Evolutionary conservation across 1,139 yeast species (phyloP), one percentile per base, ranked within the genome.

Genomic region (Magnusiomyces sp.): DNA sequence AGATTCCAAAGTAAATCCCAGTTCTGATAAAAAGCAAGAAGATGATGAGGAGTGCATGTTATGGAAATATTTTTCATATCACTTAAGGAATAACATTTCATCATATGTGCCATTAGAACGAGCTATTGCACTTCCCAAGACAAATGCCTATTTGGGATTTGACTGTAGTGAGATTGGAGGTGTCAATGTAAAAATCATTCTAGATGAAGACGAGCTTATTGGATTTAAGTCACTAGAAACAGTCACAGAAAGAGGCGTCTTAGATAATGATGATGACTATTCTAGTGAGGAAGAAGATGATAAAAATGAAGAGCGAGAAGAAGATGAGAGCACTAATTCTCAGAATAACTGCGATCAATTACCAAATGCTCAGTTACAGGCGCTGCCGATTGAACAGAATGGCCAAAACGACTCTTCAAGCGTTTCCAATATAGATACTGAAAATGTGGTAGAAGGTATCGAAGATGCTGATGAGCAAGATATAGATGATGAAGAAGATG

Each of bases 31-130:
- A 19, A 3, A 47, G 13, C 29, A 40, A n/a, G 49, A 47, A 7
- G 43, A 49, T 43, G 48, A 33, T 1, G 53, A 46, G 16, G 50
- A 49, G 17, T 55, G 57, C 2, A 44, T 53, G 2, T 43, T 61
- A 11, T 62, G 65, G 66, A 54, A 52, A 1, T 62, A 62, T 46
- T 59, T 50, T 44, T 51, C 53, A 16, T 48, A 53, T n/a, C 51
- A 61, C n/a, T 52, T 62, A 31, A 49, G 50, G 36, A 50, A 49
- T n/a, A 59, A 58, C 41, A 56, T 58, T 39, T 58, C 62, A 11
- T 51, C 57, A 4, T 61, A 58, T 48, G 55, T 62, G 19, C 60
- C 61, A 20, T 50, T 60, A 38, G 60, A 57, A 27, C 48, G 51
- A 19, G 65, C 61, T 3, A 49, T 55, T 20, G 55, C 59, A 13